Percentiles rank a stretch among this genome's conserved stretches.
phyloP scores from a whole-genome alignment of 306 rosid species.

The Quercus wislizeni region DNA sequence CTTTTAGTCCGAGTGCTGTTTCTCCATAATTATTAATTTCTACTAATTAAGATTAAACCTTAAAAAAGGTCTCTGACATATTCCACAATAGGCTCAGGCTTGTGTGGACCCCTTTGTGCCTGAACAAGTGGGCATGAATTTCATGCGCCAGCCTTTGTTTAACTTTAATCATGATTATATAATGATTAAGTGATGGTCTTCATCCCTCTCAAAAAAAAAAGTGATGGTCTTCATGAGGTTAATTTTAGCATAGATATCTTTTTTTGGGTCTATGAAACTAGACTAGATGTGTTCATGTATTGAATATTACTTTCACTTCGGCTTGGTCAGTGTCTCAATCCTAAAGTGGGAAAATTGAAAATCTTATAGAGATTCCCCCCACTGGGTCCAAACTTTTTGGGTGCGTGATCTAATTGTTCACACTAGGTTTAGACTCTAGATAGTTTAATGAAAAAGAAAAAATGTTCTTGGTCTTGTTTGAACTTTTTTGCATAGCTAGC shows the following conservation, averaged over 20 bases:
- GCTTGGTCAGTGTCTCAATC: not conserved
- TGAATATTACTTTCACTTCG: not conserved
- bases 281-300: not conserved
- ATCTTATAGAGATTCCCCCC: not conserved
- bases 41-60: not conserved
- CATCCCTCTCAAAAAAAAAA: too few species aligned
- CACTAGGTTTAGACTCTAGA: not conserved
- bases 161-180: conserved; percentile 19
- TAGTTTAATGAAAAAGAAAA: too few species aligned
- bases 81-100: not conserved
- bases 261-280: not conserved
- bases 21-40: not conserved
- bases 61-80: not conserved
- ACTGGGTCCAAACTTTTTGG: not conserved
- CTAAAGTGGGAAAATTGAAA: not conserved
- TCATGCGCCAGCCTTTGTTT: conserved; percentile 11
- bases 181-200: not conserved
- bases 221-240: not conserved
- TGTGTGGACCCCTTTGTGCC: not conserved
- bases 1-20: not conserved
- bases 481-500: too few species aligned
- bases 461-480: too few species aligned
- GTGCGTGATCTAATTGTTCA: not conserved
- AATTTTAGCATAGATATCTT: not conserved
- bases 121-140: conserved; percentile 2